Percentiles rank a stretch among this genome's conserved stretches.
These are phyloP conservation scores for Furcasterigmium sp. DNA, from an alignment of 2,329 filamentous ascomycete species.

Conservation along the genomic window DNA sequence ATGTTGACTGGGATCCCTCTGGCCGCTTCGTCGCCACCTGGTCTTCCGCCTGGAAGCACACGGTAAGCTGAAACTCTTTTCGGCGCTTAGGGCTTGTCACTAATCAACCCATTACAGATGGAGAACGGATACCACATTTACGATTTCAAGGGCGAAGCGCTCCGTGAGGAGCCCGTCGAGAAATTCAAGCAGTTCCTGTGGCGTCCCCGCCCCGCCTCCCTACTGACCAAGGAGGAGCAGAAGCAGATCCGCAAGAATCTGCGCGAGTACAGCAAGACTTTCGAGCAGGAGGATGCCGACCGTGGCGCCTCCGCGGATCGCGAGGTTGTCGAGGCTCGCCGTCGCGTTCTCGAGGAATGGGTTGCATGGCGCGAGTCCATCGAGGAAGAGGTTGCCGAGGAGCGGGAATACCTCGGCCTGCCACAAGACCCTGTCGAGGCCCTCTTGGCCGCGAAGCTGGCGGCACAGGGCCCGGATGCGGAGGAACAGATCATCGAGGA, in stretches of 20 bases:
- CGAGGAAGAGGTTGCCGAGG: constrained; percentile 66
- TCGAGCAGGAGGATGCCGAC: constrained; percentile 92
- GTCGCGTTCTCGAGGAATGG: constrained; percentile 84
- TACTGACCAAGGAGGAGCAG: constrained; percentile 94
- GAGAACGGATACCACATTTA: constrained; percentile 99
- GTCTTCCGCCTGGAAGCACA: constrained; percentile 92
- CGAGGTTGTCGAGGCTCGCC: constrained; percentile 84
- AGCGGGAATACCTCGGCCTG: constrained; percentile 63
- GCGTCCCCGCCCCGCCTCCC: constrained; percentile 86
- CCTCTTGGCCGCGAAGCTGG: constrained; percentile 52
- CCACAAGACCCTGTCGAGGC: constrained; percentile 60
- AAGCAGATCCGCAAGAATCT: constrained; percentile 98
- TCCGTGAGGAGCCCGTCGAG: constrained; percentile 87
- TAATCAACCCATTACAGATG: no score
- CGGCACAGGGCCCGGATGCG: constrained; percentile 49
- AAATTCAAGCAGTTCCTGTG: constrained; percentile 98
- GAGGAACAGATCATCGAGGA: constrained; percentile 82
- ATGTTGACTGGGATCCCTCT: constrained; percentile 96
- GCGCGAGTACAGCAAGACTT: constrained; percentile 89
- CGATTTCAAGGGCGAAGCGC: constrained; percentile 85
- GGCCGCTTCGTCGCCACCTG: constrained; percentile 91
- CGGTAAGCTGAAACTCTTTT: constrained; percentile 62
- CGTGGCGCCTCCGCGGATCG: constrained; percentile 91
- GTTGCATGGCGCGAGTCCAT: constrained; percentile 72
- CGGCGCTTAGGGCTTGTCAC: no score